Evolutionary conservation across 768 basidiomycete species (phyloP).

Genomic region (Auriscalpium microsporum): DNA sequence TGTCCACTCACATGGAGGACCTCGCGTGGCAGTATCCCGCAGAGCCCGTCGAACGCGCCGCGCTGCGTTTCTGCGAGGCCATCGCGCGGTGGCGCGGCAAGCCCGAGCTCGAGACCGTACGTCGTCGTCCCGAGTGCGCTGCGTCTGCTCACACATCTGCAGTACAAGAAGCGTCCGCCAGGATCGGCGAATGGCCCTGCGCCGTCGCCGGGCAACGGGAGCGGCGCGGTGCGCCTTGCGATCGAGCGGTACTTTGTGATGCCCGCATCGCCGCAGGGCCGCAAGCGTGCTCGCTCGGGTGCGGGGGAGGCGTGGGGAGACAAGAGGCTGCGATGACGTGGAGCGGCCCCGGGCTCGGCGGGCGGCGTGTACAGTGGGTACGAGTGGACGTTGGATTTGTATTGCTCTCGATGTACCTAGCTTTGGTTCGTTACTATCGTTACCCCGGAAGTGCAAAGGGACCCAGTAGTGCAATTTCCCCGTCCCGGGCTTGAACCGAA

Average conservation of each 20-base stretch:
- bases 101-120: constrained; percentile 73
- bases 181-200: background rate
- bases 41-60: constrained; percentile 72
- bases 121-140: constrained; percentile 2
- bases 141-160: background rate
- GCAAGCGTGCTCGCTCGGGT: constrained; percentile 8
- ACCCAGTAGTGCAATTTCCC: no score
- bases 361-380: no score
- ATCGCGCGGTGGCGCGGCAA: constrained; percentile 77
- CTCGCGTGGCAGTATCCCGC: constrained; percentile 74
- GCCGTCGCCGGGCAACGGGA: background rate
- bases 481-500: no score
- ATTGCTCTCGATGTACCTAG: no score
- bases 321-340: no score
- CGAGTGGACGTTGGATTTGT: no score
- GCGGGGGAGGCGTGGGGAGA: background rate
- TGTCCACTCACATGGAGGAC: constrained; percentile 72
- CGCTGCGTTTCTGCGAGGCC: constrained; percentile 74
- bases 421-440: no score
- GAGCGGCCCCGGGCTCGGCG: no score
- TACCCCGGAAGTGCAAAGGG: no score
- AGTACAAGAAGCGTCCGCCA: constrained; percentile 22
- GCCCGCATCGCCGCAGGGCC: background rate
- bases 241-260: constrained; percentile 2
- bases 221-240: constrained; percentile 3